A percentile compares a stretch with the other conserved stretches of the same genome.
These are phyloP conservation scores for Mucor irregularis DNA, from an alignment of 371 early-diverging fungal species.

Conservation along the genomic window DNA sequence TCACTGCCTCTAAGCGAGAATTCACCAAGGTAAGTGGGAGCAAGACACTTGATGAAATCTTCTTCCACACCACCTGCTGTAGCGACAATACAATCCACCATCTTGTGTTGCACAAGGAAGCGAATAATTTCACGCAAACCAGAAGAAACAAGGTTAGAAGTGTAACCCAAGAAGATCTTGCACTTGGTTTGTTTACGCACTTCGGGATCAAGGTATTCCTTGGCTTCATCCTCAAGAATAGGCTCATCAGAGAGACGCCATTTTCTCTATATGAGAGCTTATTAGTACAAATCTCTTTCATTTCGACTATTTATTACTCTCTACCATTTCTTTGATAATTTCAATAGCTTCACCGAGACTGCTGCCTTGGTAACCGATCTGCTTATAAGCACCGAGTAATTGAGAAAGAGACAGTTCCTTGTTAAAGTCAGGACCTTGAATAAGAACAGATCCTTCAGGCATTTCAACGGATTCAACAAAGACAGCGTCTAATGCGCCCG, in stretches of 20 bases:
- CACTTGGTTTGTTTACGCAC: slow-evolving; percentile 73
- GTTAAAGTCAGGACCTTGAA: slow-evolving; percentile 91
- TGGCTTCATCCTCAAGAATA: slow-evolving; percentile 61
- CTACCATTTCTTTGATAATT: slow-evolving; percentile 88
- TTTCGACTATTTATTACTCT: neutral
- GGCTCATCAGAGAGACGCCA: slow-evolving; percentile 92
- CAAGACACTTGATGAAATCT: slow-evolving; percentile 98
- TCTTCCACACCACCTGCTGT: slow-evolving; percentile 99
- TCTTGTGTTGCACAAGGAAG: slow-evolving; percentile 88
- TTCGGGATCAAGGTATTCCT: slow-evolving; percentile 67
- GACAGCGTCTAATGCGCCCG: slow-evolving; percentile 61
- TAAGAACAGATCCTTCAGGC: slow-evolving; percentile 65
- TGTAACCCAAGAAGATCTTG: slow-evolving; percentile 97
- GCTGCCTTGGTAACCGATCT: slow-evolving; percentile 94
- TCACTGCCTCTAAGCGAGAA: slow-evolving; percentile 83
- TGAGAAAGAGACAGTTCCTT: slow-evolving; percentile 61
- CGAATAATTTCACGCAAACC: slow-evolving; percentile 96
- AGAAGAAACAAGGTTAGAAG: slow-evolving; percentile 97
- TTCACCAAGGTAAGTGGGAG: slow-evolving; percentile 87
- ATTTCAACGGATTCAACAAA: slow-evolving; percentile 70
- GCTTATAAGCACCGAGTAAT: slow-evolving; percentile 69
- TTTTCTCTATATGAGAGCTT: slow-evolving; percentile 46
- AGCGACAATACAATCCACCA: slow-evolving; percentile 94
- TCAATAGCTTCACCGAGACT: slow-evolving; percentile 86
- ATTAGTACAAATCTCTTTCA: neutral